Percentiles rank a stretch among this genome's conserved stretches.
Evolutionary conservation across 1,139 yeast species (phyloP).

Genomic region (Geotrichum restrictum): DNA sequence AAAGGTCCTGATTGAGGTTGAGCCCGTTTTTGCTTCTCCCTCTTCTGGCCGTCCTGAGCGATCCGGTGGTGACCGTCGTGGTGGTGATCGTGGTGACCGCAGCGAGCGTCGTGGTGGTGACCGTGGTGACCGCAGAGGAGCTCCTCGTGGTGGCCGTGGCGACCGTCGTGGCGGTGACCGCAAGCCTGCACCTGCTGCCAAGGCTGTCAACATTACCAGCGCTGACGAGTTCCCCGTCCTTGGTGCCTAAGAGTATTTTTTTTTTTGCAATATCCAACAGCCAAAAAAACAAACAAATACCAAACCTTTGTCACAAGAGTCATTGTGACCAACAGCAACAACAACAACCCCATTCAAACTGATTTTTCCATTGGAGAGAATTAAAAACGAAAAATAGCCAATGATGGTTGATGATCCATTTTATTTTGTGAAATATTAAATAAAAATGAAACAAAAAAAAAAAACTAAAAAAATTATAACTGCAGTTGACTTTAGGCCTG

Average conservation of each 20-base stretch:
- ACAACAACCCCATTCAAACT: neutral
- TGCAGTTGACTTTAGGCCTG: neutral
- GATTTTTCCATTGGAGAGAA: neutral
- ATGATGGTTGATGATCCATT: neutral
- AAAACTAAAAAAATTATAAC: neutral
- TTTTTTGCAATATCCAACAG: no score
- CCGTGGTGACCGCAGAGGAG: slow-evolving; percentile 30
- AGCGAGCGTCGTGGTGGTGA: no score
- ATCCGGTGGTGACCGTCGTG: slow-evolving; percentile 34
- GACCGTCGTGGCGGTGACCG: slow-evolving; percentile 28
- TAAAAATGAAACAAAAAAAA: neutral
- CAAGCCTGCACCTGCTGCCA: slow-evolving; percentile 24
- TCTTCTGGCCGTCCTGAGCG: slow-evolving; percentile 22
- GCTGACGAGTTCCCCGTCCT: slow-evolving; percentile 36
- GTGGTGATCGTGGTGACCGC: slow-evolving; percentile 32
- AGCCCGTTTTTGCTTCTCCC: slow-evolving; percentile 46
- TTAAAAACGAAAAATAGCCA: neutral
- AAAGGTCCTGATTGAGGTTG: slow-evolving; percentile 60
- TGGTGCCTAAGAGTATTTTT: slow-evolving; percentile 28
- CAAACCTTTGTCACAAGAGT: no score
- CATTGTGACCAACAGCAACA: no score
- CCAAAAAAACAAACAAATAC: neutral
- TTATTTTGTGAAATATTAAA: slow-evolving; percentile 1
- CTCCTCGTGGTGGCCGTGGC: slow-evolving; percentile 26
- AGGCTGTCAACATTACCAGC: slow-evolving; percentile 30